phyloP scores from a whole-genome alignment of 2,329 filamentous ascomycete genomes.

The Herpotrichia juniperi region DNA sequence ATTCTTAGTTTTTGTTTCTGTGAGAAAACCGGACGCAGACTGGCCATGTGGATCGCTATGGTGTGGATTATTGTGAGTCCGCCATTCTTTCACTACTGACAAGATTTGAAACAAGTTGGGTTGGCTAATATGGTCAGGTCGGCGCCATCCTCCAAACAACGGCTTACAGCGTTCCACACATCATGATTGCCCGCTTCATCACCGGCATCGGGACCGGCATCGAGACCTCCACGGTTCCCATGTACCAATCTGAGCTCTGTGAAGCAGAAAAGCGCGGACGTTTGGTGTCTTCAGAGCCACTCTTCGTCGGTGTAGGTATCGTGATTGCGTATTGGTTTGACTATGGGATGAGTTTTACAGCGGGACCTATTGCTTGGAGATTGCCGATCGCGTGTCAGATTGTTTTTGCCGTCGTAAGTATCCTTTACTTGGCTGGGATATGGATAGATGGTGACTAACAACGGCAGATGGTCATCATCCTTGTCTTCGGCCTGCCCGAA shows the following conservation, averaged over 20 bases:
- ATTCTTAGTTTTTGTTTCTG: conserved; percentile 46
- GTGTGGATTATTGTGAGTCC: conserved; percentile 44
- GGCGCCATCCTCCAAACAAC: conserved; percentile 42
- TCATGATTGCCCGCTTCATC: conserved; percentile 56
- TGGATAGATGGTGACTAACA: background rate
- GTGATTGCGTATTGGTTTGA: conserved; percentile 29
- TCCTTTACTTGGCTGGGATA: background rate
- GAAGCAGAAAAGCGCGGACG: conserved; percentile 50
- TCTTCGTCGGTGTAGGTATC: conserved; percentile 48
- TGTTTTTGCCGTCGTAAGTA: conserved; percentile 44
- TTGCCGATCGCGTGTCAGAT: conserved; percentile 56
- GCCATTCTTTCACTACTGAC: background rate
- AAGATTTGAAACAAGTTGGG: background rate
- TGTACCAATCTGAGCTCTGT: conserved; percentile 54
- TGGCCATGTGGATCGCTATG: conserved; percentile 52
- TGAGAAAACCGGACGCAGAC: conserved; percentile 43
- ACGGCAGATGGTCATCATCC: conserved; percentile 40
- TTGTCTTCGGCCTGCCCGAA: conserved; percentile 54
- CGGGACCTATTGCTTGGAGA: conserved; percentile 52
- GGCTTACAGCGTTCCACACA: conserved; percentile 42
- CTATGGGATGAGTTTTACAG: conserved; percentile 40
- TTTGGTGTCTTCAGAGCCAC: conserved; percentile 36
- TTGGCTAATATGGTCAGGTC: conserved; percentile 12
- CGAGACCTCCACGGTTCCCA: conserved; percentile 50
- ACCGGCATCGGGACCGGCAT: conserved; percentile 59